phyloP scores from a whole-genome alignment of 768 basidiomycete genomes.

The Amanita exitialis region DNA sequence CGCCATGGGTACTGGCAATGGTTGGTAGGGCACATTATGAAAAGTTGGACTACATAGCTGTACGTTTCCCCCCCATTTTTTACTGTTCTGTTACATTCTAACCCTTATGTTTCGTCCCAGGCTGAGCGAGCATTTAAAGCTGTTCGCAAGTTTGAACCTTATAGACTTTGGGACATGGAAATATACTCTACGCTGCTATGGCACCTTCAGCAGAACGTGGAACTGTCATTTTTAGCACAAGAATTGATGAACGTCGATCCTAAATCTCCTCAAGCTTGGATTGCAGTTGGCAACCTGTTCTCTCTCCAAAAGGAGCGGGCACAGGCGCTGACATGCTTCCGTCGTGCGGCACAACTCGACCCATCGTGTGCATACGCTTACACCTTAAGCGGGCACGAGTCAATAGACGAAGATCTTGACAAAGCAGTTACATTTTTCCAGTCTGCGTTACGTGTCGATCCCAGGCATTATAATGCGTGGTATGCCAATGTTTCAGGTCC shows the following conservation, averaged over 20 bases:
- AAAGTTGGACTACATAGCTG: constrained; percentile 77
- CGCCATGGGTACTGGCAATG: constrained; percentile 72
- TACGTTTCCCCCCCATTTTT: constrained; percentile 31
- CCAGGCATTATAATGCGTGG: constrained; percentile 98
- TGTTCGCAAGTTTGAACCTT: constrained; percentile 79
- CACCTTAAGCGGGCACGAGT: constrained; percentile 95
- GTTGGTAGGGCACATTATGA: constrained; percentile 87
- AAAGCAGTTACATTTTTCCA: constrained; percentile 89
- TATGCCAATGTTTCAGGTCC: constrained; percentile 19
- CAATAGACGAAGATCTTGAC: constrained; percentile 90
- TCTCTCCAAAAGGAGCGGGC: constrained; percentile 90
- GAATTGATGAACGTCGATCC: constrained; percentile 80
- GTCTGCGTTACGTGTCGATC: constrained; percentile 82
- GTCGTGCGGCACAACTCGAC: constrained; percentile 82
- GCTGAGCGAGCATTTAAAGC: constrained; percentile 85
- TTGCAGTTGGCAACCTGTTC: constrained; percentile 92
- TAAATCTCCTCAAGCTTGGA: constrained; percentile 87
- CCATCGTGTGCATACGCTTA: constrained; percentile 91
- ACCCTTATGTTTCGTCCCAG: constrained; percentile 28
- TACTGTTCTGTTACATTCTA: constrained; percentile 10
- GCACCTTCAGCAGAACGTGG: constrained; percentile 81
- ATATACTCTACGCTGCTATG: constrained; percentile 93
- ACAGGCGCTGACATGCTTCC: constrained; percentile 91
- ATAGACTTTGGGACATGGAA: constrained; percentile 89
- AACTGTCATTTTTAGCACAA: constrained; percentile 88